phyloP scores from a whole-genome alignment of 2,329 filamentous ascomycete genomes.

The Pseudogymnoascus sp. region DNA sequence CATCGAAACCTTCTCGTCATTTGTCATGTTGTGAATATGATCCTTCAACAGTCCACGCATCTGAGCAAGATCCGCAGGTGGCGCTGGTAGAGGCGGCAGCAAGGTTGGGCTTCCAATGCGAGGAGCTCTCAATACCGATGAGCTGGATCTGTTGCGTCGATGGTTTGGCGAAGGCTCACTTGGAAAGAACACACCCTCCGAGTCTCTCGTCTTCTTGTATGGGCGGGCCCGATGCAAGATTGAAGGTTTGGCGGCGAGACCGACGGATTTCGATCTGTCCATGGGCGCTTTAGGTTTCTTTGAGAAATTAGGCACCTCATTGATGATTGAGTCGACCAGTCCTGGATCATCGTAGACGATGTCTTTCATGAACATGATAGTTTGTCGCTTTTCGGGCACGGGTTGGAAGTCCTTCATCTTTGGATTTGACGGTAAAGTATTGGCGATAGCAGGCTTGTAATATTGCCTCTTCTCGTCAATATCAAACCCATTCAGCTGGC shows the following conservation, averaged over 20 bases:
- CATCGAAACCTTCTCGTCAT: constrained; percentile 49
- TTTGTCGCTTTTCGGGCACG: constrained; percentile 33
- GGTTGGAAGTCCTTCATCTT: constrained; percentile 9
- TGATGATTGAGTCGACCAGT: constrained; percentile 43
- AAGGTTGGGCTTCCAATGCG: constrained; percentile 25
- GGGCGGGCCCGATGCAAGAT: constrained; percentile 30
- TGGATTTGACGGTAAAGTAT: constrained; percentile 10
- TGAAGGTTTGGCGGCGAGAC: constrained; percentile 20
- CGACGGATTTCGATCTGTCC: constrained; percentile 10
- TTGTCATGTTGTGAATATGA: constrained; percentile 50
- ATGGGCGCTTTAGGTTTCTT: constrained; percentile 17
- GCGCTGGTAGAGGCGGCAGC: constrained; percentile 33
- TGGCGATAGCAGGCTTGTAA: constrained; percentile 8
- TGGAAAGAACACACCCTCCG: constrained; percentile 41
- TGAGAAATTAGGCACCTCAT: constrained; percentile 34
- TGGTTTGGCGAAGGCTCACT: constrained; percentile 35
- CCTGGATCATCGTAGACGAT: constrained; percentile 48
- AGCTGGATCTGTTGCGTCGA: constrained; percentile 43
- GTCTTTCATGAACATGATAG: constrained; percentile 49
- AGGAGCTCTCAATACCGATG: constrained; percentile 43
- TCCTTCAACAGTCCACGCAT: constrained; percentile 40
- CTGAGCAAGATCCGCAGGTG: constrained; percentile 35
- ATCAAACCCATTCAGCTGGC: constrained; percentile 19
- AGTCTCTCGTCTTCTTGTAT: constrained; percentile 20
- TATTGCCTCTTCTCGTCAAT: constrained; percentile 15